Evolutionary conservation across 305 asterid genomes (phyloP).

Genomic region (Fraxinus dipetala): DNA sequence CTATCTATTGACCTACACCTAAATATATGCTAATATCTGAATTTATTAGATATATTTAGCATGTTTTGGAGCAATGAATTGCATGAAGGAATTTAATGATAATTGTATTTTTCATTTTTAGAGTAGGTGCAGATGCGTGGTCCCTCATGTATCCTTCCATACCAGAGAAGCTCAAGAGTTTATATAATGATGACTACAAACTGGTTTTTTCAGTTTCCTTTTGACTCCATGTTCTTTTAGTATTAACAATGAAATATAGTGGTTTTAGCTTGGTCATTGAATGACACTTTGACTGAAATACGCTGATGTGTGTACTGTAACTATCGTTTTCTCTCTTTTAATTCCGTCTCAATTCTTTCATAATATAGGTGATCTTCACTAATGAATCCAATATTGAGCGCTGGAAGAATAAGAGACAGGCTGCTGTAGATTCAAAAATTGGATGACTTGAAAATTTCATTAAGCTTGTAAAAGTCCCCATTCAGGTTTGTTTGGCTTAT

Average conservation of each 20-base stretch:
- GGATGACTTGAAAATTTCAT: conserved; percentile 83
- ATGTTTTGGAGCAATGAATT: conserved; percentile 15
- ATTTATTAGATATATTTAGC: background rate
- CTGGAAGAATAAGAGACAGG: conserved; percentile 94
- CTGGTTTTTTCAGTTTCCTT: conserved; percentile 57
- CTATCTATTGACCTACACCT: background rate
- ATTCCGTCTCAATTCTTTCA: background rate
- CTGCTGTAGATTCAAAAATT: conserved; percentile 88
- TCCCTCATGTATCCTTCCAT: conserved; percentile 88
- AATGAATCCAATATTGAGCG: conserved; percentile 91
- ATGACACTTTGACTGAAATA: background rate
- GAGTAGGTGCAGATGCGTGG: conserved; percentile 94
- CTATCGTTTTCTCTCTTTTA: background rate
- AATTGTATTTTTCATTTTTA: conserved; percentile 24
- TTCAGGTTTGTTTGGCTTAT: conserved; percentile 60
- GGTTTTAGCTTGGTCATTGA: conserved; percentile 5
- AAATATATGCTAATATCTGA: background rate
- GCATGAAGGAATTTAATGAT: conserved; percentile 7
- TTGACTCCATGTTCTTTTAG: conserved; percentile 14
- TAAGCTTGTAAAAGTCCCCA: conserved; percentile 70
- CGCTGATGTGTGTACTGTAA: background rate
- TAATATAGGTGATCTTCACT: conserved; percentile 76
- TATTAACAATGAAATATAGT: background rate
- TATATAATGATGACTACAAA: conserved; percentile 75
- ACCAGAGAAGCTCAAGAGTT: conserved; percentile 82